These are phyloP conservation scores for Phytopythium vexans DNA, from an alignment of 352 stramenopile species.

Conservation along the genomic window DNA sequence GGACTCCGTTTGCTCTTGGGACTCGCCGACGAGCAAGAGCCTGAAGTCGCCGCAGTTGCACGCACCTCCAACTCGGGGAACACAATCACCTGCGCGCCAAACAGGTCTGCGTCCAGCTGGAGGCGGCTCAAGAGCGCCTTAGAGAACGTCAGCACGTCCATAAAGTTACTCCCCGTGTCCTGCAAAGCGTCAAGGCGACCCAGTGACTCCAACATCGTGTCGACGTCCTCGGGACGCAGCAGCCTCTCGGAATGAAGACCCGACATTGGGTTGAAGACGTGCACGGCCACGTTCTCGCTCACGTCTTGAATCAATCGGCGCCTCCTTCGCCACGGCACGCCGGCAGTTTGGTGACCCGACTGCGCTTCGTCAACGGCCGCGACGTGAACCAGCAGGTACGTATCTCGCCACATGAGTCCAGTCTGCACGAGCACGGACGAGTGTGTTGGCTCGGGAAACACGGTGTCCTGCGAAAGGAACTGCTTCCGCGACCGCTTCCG, in stretches of 20 bases:
- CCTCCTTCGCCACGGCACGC: conserved; percentile 5
- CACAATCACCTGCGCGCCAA: conserved; percentile 45
- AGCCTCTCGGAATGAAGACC: conserved; percentile 16
- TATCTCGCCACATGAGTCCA: conserved; percentile 50
- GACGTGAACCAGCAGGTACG: conserved; percentile 44
- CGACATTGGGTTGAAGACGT: conserved; percentile 43
- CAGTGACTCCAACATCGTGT: conserved; percentile 8
- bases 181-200: conserved; percentile 1
- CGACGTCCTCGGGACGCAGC: conserved; percentile 16
- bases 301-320: conserved; percentile 15
- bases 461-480: conserved; percentile 10
- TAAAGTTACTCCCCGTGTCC: conserved; percentile 1
- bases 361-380: conserved; percentile 12
- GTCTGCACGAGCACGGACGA: conserved; percentile 36
- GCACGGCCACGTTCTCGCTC: conserved; percentile 24
- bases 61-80: conserved; percentile 42
- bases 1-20: background rate
- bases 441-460: conserved; percentile 7
- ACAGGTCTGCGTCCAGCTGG: conserved; percentile 55
- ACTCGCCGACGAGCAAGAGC: background rate
- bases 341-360: background rate
- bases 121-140: conserved; percentile 33
- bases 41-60: background rate
- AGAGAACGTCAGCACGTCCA: conserved; percentile 25
- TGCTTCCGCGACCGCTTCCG: conserved; percentile 19